Evolutionary conservation across 148 eudicot genomes (phyloP).

Genomic region (Beta vulgaris): DNA sequence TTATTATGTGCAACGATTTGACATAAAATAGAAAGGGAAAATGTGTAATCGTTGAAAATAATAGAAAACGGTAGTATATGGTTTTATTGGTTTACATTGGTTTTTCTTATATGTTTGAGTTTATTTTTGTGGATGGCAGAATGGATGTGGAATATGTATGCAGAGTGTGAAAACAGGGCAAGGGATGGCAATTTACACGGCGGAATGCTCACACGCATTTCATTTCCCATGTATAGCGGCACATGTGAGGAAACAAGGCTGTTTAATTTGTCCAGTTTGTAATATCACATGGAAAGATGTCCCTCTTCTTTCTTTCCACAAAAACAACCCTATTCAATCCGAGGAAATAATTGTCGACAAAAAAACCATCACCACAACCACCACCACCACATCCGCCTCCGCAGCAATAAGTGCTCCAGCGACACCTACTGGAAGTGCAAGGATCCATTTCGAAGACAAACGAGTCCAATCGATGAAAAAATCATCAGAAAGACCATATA

Average conservation of each 20-base stretch:
- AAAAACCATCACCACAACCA: slow-evolving; percentile 7
- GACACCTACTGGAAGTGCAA: slow-evolving; percentile 21
- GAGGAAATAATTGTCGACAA: slow-evolving; percentile 21
- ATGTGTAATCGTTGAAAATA: too few species aligned
- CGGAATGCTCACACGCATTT: slow-evolving; percentile 79
- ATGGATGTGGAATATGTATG: slow-evolving; percentile 67
- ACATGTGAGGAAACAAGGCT: slow-evolving; percentile 41
- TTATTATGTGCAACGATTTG: too few species aligned
- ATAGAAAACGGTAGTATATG: too few species aligned
- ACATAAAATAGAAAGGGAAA: too few species aligned
- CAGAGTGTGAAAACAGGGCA: slow-evolving; percentile 77
- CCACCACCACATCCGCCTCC: background rate
- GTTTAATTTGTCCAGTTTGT: slow-evolving; percentile 74
- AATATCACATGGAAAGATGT: slow-evolving; percentile 65
- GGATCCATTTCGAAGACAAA: slow-evolving; percentile 11
- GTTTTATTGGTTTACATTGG: too few species aligned
- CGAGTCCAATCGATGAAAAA: slow-evolving; percentile 11
- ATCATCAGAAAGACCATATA: slow-evolving; percentile 21
- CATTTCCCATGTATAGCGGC: slow-evolving; percentile 83
- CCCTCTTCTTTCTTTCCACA: slow-evolving; percentile 56
- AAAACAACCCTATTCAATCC: background rate
- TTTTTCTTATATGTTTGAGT: background rate
- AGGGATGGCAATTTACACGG: slow-evolving; percentile 77
- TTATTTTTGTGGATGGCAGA: slow-evolving; percentile 41
- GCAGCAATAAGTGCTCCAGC: slow-evolving; percentile 21